These are phyloP conservation scores for Vanilla planifolia DNA, from an alignment of 106 monocot species.

Conservation along the genomic window DNA sequence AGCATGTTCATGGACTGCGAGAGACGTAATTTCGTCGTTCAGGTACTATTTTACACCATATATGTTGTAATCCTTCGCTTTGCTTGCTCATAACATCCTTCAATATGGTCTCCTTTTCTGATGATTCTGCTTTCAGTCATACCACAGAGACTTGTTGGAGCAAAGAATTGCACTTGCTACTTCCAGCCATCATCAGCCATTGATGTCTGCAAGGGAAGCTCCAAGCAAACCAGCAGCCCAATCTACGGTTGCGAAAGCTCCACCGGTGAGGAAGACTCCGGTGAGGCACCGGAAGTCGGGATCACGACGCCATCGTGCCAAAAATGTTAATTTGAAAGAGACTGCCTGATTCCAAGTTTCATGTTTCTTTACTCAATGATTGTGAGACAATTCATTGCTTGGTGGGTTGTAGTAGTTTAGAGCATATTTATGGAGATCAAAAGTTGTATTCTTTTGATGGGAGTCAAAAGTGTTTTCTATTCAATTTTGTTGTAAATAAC, in stretches of 20 bases:
- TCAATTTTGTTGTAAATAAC: slow-evolving; percentile 11
- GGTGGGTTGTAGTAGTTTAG: background rate
- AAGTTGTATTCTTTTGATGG: slow-evolving; percentile 1
- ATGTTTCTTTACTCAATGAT: background rate
- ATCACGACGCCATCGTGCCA: background rate
- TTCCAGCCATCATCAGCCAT: background rate
- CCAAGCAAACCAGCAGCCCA: background rate
- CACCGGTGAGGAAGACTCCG: background rate
- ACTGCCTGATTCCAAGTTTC: background rate
- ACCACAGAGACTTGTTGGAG: slow-evolving; percentile 11
- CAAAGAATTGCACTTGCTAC: background rate
- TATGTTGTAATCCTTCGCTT: too few species aligned
- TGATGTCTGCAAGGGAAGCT: background rate
- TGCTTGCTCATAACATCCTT: too few species aligned
- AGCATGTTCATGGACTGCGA: slow-evolving; percentile 96
- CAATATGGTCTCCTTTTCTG: too few species aligned
- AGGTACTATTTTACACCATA: slow-evolving; percentile 31
- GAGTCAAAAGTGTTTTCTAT: background rate
- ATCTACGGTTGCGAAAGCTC: background rate
- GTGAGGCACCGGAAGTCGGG: slow-evolving; percentile 3
- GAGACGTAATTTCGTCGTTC: slow-evolving; percentile 92
- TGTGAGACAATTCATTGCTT: background rate
- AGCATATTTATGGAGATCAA: background rate
- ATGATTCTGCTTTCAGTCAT: slow-evolving; percentile 7
- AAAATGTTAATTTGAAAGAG: slow-evolving; percentile 1